Base-by-base conservation (phyloP, 2,329 filamentous ascomycete genomes). In the Cryphonectria naterciae region DNA sequence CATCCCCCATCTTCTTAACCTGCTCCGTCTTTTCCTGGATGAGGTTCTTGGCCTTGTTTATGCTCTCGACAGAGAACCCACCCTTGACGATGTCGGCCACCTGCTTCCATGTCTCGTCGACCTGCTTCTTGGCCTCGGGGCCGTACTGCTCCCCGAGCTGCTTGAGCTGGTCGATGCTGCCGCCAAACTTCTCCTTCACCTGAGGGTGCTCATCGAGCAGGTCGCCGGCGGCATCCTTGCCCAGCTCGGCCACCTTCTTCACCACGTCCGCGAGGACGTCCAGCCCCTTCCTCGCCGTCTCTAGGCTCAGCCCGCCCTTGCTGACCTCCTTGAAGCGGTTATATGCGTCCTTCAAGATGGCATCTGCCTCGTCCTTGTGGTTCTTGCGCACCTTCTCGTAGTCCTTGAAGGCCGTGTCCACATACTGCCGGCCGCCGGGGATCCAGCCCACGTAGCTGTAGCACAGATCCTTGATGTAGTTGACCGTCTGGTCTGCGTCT, bases 71-170 rank as follows among this genome's bases (percentile, higher is more conserved):
- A 65, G 84, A 88, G 67, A 93, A 77, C 2, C 92, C 92, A 19
- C 85, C 85, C 62, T 88, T 86, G 69, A 92, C 77, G 64, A 93
- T 85, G 54, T 92, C 88, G 74, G 85, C 85, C 74, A 93, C 82
- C 78, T 94, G 86, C 39, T 85, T 78, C 87, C 91, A 93, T 1
- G 91, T 92, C 80, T 91, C 85, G 69, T 94, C 90, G 6, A 92
- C 87, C 79, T 93, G 86, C 84, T 93, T 90, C 86, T 93, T 93
- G 0, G 91, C 92, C 77, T 94, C 90, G 0, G 92, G 92, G 0
- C 92, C 92, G 76, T 92, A 91, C 71, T 89, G 83, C 19, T 93
- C 87, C 37, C 89, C 89, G 79, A 93, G 85, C 74, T 89, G 80
- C 85, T 93, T 92, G 65, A 94, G 82, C 78, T 92, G 87, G 65